Evolutionary conservation across 2,329 filamentous ascomycete genomes (phyloP).

Genomic region (Clathrospora elynae): DNA sequence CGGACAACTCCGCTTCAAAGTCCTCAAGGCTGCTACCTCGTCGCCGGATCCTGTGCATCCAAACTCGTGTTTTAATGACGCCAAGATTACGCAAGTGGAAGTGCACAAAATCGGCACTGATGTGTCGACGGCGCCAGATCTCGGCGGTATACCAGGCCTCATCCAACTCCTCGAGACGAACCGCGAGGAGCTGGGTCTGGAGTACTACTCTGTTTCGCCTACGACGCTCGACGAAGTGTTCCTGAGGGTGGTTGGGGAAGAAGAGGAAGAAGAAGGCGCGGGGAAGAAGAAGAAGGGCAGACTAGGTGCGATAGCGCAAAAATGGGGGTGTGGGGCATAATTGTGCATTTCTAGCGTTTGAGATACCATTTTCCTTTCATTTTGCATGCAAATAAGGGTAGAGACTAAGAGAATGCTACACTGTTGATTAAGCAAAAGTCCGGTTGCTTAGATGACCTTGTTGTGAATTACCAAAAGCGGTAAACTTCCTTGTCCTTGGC

Average conservation of each 20-base stretch:
- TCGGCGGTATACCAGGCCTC: conserved; percentile 65
- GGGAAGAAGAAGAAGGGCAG: conserved; percentile 18
- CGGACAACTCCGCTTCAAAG: conserved; percentile 83
- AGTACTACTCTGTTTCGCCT: conserved; percentile 85
- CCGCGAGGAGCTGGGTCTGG: conserved; percentile 70
- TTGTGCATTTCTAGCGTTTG: not conserved
- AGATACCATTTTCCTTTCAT: conserved; percentile 1
- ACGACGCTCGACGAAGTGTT: conserved; percentile 93
- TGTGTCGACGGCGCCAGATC: conserved; percentile 17
- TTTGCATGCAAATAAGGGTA: too few relatives aligned
- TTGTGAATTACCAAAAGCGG: too few relatives aligned
- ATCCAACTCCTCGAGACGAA: conserved; percentile 75
- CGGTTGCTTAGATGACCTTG: too few relatives aligned
- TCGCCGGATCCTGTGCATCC: conserved; percentile 10
- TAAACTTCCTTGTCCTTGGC: too few relatives aligned
- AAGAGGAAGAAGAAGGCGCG: conserved; percentile 62
- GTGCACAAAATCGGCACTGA: conserved; percentile 29
- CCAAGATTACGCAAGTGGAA: conserved; percentile 23
- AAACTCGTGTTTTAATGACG: not conserved
- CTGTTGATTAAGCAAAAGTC: too few relatives aligned
- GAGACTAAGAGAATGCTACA: too few relatives aligned
- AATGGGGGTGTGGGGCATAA: not conserved
- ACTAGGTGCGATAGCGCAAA: conserved; percentile 3
- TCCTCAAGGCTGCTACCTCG: conserved; percentile 61
- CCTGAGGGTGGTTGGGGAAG: conserved; percentile 78